phyloP scores from a whole-genome alignment of 2,329 filamentous ascomycete species.

The Tolypocladium tundrense region DNA sequence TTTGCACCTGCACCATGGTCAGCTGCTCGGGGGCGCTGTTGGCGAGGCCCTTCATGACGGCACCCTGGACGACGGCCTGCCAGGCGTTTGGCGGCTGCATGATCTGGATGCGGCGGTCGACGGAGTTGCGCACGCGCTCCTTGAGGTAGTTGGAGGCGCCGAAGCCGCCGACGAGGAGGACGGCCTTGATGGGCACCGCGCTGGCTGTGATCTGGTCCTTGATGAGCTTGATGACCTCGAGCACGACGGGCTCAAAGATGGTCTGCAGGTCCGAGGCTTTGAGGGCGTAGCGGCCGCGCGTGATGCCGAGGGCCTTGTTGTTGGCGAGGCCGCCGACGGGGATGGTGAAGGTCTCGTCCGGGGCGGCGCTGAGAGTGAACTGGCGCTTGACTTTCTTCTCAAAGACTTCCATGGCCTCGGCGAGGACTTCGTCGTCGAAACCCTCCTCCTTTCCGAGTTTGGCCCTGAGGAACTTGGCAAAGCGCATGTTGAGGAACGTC shows the following conservation, averaged over 20 bases:
- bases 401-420: slow-evolving; percentile 29
- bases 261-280: slow-evolving; percentile 26
- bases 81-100: slow-evolving; percentile 36
- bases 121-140: slow-evolving; percentile 23
- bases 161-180: slow-evolving; percentile 36
- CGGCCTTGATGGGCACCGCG: slow-evolving; percentile 25
- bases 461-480: slow-evolving; percentile 27
- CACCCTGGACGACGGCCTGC: slow-evolving; percentile 37
- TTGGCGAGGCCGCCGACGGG: slow-evolving; percentile 28
- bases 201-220: slow-evolving; percentile 30
- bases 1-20: slow-evolving; percentile 26
- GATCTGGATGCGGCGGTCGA: slow-evolving; percentile 25
- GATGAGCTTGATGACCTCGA: slow-evolving; percentile 31
- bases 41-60: slow-evolving; percentile 37
- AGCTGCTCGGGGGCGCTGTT: slow-evolving; percentile 21
- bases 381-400: slow-evolving; percentile 29
- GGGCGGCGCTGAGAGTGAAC: slow-evolving; percentile 15
- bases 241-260: slow-evolving; percentile 34
- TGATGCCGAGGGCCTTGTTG: slow-evolving; percentile 26
- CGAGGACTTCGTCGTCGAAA: slow-evolving; percentile 28
- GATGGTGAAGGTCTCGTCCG: slow-evolving; percentile 24
- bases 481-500: slow-evolving; percentile 33
- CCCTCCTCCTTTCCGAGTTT: slow-evolving; percentile 28
- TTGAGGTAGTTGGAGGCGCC: slow-evolving; percentile 34
- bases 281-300: slow-evolving; percentile 24